Conservation (phyloP, 1,139 yeast genomes). For the Candida mesenterica region DNA sequence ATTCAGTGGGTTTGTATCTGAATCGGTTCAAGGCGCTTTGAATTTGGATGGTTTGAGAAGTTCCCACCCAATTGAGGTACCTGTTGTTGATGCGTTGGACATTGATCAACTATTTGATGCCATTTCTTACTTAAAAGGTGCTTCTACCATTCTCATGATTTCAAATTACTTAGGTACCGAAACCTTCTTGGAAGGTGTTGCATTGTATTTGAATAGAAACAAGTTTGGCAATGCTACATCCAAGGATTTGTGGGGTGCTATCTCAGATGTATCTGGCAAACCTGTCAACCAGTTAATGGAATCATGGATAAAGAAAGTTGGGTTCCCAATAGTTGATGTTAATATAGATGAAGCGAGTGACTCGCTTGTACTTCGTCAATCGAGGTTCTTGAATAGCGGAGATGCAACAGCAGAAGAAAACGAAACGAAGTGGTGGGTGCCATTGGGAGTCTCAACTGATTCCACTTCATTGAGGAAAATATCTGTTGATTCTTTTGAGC, state of each 20-base stretch:
- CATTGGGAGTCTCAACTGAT: constrained; percentile 42
- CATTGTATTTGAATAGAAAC: constrained; percentile 66
- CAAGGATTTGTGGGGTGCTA: constrained; percentile 75
- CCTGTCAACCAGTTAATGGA: constrained; percentile 73
- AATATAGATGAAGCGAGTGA: constrained; percentile 39
- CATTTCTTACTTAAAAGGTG: constrained; percentile 80
- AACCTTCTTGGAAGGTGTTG: constrained; percentile 67
- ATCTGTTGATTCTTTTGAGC: constrained; percentile 36
- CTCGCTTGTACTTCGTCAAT: constrained; percentile 57
- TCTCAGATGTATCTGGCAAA: constrained; percentile 70
- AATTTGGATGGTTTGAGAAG: constrained; percentile 69
- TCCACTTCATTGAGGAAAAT: constrained; percentile 7
- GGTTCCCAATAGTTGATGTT: constrained; percentile 78
- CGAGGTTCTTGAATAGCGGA: constrained; percentile 76
- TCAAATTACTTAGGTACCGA: constrained; percentile 68
- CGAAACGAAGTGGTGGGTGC: constrained; percentile 71
- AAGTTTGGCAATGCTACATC: constrained; percentile 77
- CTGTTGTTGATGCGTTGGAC: constrained; percentile 75
- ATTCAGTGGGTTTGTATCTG: constrained; percentile 71
- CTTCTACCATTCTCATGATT: constrained; percentile 71
- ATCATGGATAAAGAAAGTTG: constrained; percentile 79
- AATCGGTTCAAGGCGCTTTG: constrained; percentile 67
- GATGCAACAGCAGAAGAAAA: constrained; percentile 62
- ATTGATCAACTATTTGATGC: constrained; percentile 85
- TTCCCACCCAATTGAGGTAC: constrained; percentile 86